phyloP scores from a whole-genome alignment of 2,329 filamentous ascomycete genomes.

The Clonostachys chloroleuca region DNA sequence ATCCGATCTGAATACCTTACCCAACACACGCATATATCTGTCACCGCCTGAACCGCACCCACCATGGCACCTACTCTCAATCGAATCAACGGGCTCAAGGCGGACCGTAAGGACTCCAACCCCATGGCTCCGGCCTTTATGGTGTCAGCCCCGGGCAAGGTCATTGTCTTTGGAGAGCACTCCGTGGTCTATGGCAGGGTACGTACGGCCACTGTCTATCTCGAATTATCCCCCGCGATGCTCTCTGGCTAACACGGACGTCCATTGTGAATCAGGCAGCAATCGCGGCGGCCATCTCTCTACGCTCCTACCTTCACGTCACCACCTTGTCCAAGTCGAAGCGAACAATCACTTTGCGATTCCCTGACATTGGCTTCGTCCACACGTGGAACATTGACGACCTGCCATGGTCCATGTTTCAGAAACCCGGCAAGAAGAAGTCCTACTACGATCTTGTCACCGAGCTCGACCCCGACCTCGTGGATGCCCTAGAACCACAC shows the following conservation, averaged over 20 bases:
- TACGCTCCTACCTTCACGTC: slow-evolving; percentile 94
- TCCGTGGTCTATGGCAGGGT: slow-evolving; percentile 97
- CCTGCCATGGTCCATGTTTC: slow-evolving; percentile 82
- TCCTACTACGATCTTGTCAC: slow-evolving; percentile 90
- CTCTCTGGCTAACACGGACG: no score
- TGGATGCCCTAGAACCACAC: slow-evolving; percentile 76
- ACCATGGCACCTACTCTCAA: no score
- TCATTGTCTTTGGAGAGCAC: slow-evolving; percentile 97
- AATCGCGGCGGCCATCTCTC: slow-evolving; percentile 89
- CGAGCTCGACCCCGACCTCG: slow-evolving; percentile 74
- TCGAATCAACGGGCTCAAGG: slow-evolving; percentile 14
- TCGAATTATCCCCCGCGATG: no score
- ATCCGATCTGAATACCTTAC: no score
- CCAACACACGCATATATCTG: no score
- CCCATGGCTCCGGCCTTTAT: slow-evolving; percentile 87
- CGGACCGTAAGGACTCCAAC: slow-evolving; percentile 53
- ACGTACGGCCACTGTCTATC: slow-evolving; percentile 11
- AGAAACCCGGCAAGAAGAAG: slow-evolving; percentile 81
- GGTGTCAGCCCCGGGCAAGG: slow-evolving; percentile 96
- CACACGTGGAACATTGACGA: slow-evolving; percentile 95
- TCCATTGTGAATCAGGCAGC: slow-evolving; percentile 56
- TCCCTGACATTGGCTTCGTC: slow-evolving; percentile 83
- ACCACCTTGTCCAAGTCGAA: slow-evolving; percentile 90
- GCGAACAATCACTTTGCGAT: slow-evolving; percentile 80
- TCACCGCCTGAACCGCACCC: no score